A percentile compares a stretch with the other conserved stretches of the same genome.
These are phyloP conservation scores for Heterobasidion irregulare DNA, from an alignment of 1,284 basidiomycete genomes.

Conservation along the genomic window DNA sequence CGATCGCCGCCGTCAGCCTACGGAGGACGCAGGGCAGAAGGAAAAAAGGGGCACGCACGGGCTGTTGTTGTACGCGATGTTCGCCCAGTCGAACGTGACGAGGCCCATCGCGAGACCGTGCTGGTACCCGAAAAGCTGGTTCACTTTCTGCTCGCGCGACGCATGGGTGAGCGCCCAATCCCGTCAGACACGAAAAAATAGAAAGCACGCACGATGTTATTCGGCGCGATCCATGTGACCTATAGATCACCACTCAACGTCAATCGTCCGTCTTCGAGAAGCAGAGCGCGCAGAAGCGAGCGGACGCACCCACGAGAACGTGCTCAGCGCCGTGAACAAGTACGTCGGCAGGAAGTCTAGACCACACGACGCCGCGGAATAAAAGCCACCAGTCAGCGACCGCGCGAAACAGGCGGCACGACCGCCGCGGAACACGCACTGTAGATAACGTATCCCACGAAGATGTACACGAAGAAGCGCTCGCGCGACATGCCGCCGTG, in stretches of 20 bases:
- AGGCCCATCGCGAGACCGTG: conserved; percentile 66
- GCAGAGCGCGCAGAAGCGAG: conserved; percentile 1
- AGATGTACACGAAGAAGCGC: conserved; percentile 41
- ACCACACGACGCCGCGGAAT: conserved; percentile 9
- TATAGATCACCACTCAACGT: not conserved
- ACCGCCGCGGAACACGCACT: conserved; percentile 5
- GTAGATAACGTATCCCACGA: conserved; percentile 34
- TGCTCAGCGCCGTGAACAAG: conserved; percentile 44
- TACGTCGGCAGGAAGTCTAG: conserved; percentile 57
- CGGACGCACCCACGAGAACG: conserved; percentile 4
- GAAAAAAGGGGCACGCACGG: conserved; percentile 19
- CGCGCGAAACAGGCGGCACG: not conserved
- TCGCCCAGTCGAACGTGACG: conserved; percentile 62
- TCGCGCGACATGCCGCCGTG: conserved; percentile 36
- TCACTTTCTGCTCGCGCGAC: conserved; percentile 26
- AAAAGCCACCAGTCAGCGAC: conserved; percentile 14
- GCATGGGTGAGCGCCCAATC: not conserved
- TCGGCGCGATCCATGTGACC: conserved; percentile 57
- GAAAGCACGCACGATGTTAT: conserved; percentile 33
- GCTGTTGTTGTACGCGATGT: conserved; percentile 46
- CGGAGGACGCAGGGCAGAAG: not conserved
- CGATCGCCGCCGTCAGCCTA: conserved; percentile 18
- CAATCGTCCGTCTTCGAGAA: not conserved
- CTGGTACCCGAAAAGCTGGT: conserved; percentile 72
- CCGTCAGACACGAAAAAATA: not conserved